Conservation (phyloP, 139 green algal genomes). For the Prasinococcaceae sp. region DNA sequence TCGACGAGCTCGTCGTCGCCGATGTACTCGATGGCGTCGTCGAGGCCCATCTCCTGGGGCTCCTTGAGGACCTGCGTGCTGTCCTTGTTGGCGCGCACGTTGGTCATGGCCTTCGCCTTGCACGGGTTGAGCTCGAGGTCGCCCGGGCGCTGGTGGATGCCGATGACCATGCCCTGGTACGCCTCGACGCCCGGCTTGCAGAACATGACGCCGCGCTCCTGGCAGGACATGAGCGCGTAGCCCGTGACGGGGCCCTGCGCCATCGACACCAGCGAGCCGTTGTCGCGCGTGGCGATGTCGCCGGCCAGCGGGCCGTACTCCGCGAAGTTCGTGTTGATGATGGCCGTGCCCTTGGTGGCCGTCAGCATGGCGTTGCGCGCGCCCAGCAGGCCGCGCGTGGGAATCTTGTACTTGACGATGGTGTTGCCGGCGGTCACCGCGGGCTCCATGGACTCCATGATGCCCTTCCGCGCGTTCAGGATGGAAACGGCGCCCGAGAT, state of each 20-base stretch:
- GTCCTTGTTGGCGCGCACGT: constrained; percentile 48
- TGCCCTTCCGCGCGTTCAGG: not conserved
- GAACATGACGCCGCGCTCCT: constrained; percentile 85
- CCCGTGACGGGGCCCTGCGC: constrained; percentile 47
- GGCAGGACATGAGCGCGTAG: constrained; percentile 74
- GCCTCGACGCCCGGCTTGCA: constrained; percentile 63
- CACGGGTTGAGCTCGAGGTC: constrained; percentile 93
- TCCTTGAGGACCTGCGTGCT: constrained; percentile 28
- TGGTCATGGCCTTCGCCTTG: constrained; percentile 91
- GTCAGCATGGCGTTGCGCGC: constrained; percentile 88
- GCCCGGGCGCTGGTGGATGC: constrained; percentile 79
- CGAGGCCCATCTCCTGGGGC: constrained; percentile 67
- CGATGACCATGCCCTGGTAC: constrained; percentile 89
- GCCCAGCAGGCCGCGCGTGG: constrained; percentile 84
- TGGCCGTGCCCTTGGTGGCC: constrained; percentile 78
- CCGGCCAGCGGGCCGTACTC: constrained; percentile 46
- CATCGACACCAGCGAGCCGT: constrained; percentile 57
- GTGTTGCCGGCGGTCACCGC: constrained; percentile 23
- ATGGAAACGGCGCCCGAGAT: constrained; percentile 15
- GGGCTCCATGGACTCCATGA: constrained; percentile 4
- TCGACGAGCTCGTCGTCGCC: constrained; percentile 85
- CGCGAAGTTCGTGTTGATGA: constrained; percentile 88
- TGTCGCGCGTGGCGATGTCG: constrained; percentile 74
- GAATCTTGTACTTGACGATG: constrained; percentile 69
- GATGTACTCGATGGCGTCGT: constrained; percentile 96